Evolutionary conservation across 2,329 filamentous ascomycete genomes (phyloP), one percentile per base, ranked within the genome.

Genomic region (Coniochaeta pulveracea): DNA sequence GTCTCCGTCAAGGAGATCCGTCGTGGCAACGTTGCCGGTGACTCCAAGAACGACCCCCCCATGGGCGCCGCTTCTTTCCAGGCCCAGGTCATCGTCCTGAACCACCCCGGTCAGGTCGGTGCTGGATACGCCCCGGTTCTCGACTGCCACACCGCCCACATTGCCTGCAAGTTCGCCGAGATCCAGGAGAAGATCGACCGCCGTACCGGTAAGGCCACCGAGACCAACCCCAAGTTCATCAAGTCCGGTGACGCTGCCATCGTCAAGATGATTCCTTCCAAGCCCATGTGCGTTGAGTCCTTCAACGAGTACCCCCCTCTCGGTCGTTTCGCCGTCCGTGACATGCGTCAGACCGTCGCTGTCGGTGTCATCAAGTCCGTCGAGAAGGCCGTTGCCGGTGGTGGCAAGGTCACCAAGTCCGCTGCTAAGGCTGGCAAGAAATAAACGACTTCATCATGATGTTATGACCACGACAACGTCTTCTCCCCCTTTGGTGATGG

Each of bases 1-100:
- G 91, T 98, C 59, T 96, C 91, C 68, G 91, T 98, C 73, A 98
- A 98, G 88, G 91, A 98, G 67, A 94, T 98, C 62, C 91, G 91
- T 71, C 91, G 91, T 93, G 91, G 91, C 62, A 96, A 98, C 81
- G 91, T 98, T 56, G 84, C 84, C 58, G 85, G 86, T 85, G 91
- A 98, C 85, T 89, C 85, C 79, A 98, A 98, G 88, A 93, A 93
- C 76, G 91, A 98, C 74, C 91, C 91, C 56, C 85, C 91, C 48
- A 63, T 69, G 62, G 91, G 75, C 58, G 78, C 76, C 58, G 86
- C 89, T 57, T 88, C 82, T 58, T 98, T 98, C 86, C 93, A 85
- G 67, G 91, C 91, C 63, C 91, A 98, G 82, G 91, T 98, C 75
- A 98, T 98, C 62, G 88, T 98, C 62, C 85, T 98, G 52, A 96